These are phyloP conservation scores for Aechmea fasciata DNA, from an alignment of 176 grass and related monocot species.

Conservation along the genomic window DNA sequence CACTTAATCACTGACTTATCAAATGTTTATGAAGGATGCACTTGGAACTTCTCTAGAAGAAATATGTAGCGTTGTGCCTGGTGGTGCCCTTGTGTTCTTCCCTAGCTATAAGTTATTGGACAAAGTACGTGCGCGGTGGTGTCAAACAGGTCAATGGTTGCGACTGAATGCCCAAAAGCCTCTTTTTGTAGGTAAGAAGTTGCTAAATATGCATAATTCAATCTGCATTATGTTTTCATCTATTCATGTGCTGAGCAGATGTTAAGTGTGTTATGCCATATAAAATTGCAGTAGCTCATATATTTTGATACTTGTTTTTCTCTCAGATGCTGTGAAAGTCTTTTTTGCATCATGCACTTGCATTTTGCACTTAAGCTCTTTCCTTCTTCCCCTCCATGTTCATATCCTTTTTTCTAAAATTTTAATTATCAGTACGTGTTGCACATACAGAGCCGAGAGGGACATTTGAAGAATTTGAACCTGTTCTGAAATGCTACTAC, in stretches of 20 bases:
- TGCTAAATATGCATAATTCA: conserved; percentile 17
- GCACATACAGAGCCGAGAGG: conserved; percentile 76
- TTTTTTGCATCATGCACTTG: not conserved
- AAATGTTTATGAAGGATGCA: conserved; percentile 54
- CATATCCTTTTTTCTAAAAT: conserved; percentile 4
- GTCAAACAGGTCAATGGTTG: conserved; percentile 79
- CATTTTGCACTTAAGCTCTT: not conserved
- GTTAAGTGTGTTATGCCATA: too few relatives aligned
- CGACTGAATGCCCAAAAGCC: conserved; percentile 79
- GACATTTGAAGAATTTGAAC: conserved; percentile 69
- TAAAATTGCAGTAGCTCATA: too few relatives aligned
- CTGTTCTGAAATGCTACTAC: conserved; percentile 83
- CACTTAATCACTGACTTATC: conserved; percentile 2
- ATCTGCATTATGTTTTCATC: not conserved
- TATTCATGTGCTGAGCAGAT: too few relatives aligned
- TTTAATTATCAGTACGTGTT: conserved; percentile 10
- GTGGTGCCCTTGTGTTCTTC: conserved; percentile 87
- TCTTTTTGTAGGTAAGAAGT: conserved; percentile 70
- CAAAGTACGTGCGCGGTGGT: conserved; percentile 66
- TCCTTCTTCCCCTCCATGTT: not conserved
- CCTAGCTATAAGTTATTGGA: conserved; percentile 96
- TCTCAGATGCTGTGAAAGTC: not conserved
- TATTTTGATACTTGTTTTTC: not conserved
- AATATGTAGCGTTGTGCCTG: conserved; percentile 82
- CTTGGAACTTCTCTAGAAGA: conserved; percentile 86